Evolutionary conservation across 345 rosid genomes (phyloP).

Genomic region (Arabidopsis thaliana): DNA sequence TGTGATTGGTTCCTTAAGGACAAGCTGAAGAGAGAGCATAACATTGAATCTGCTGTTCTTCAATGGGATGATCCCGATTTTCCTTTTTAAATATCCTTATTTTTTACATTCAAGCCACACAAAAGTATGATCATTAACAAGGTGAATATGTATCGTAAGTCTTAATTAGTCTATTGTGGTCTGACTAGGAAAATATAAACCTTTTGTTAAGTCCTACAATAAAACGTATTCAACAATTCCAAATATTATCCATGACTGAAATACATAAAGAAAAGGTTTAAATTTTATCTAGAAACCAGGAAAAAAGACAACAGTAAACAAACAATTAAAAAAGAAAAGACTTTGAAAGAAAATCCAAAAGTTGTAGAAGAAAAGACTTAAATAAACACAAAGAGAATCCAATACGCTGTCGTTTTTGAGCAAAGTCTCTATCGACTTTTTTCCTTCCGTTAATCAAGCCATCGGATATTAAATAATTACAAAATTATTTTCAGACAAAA

Average conservation of each 20-base stretch:
- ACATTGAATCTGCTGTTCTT: constrained; percentile 70
- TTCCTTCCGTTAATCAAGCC: constrained; percentile 38
- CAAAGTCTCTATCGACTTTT: constrained; percentile 28
- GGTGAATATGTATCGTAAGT: background rate
- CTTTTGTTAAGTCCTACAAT: background rate
- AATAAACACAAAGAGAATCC: background rate
- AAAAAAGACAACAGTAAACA: constrained; percentile 23
- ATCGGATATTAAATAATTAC: background rate
- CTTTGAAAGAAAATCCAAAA: constrained; percentile 25
- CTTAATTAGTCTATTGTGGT: background rate
- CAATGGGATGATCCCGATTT: constrained; percentile 92
- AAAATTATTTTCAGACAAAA: background rate
- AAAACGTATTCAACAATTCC: background rate
- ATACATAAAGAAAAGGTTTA: constrained; percentile 1
- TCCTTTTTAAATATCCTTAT: constrained; percentile 37
- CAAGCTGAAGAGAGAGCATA: constrained; percentile 77
- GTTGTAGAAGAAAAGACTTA: constrained; percentile 18
- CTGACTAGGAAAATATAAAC: background rate
- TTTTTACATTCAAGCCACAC: background rate
- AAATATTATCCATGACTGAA: constrained; percentile 15
- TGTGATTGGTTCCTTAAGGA: constrained; percentile 94
- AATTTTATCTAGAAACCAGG: constrained; percentile 20
- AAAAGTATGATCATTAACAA: background rate
- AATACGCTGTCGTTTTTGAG: constrained; percentile 38
- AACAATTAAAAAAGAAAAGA: background rate